Conservation (phyloP, 2,329 filamentous ascomycete species). For the Fusarium bulbicola region DNA sequence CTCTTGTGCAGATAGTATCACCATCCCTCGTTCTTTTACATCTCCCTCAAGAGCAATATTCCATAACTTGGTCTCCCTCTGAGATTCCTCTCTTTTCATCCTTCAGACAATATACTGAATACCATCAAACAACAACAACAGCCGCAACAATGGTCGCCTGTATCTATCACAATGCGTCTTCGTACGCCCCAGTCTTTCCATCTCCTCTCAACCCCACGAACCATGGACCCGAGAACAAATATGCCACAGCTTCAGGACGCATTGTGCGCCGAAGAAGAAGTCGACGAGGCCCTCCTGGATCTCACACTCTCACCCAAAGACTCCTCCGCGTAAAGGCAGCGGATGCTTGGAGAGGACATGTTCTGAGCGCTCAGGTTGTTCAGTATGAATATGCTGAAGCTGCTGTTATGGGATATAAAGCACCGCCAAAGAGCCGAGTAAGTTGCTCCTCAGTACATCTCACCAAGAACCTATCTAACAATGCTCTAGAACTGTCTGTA, state of each 20-base stretch:
- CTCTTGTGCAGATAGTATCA: conserved; percentile 20
- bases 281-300: conserved; percentile 28
- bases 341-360: conserved; percentile 51
- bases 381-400: conserved; percentile 34
- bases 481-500: conserved; percentile 24
- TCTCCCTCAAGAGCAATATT: conserved; percentile 30
- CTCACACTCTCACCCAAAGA: conserved; percentile 52
- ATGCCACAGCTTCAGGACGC: conserved; percentile 18
- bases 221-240: conserved; percentile 21
- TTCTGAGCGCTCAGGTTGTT: conserved; percentile 42
- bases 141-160: conserved; percentile 28
- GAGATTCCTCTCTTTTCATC: conserved; percentile 5
- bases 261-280: conserved; percentile 33
- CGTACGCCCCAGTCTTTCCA: conserved; percentile 38
- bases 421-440: conserved; percentile 24
- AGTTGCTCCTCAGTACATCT: not conserved
- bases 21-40: conserved; percentile 14
- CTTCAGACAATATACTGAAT: conserved; percentile 11
- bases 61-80: not conserved
- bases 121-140: not conserved
- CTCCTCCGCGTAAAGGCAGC: conserved; percentile 55
- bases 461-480: not conserved
- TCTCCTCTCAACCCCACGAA: conserved; percentile 44
- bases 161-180: conserved; percentile 26
- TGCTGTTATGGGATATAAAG: conserved; percentile 3